Percentiles rank a stretch among this genome's conserved stretches.
phyloP scores from a whole-genome alignment of 2,329 filamentous ascomycete genomes.

The Ceratocystis alfenasii region DNA sequence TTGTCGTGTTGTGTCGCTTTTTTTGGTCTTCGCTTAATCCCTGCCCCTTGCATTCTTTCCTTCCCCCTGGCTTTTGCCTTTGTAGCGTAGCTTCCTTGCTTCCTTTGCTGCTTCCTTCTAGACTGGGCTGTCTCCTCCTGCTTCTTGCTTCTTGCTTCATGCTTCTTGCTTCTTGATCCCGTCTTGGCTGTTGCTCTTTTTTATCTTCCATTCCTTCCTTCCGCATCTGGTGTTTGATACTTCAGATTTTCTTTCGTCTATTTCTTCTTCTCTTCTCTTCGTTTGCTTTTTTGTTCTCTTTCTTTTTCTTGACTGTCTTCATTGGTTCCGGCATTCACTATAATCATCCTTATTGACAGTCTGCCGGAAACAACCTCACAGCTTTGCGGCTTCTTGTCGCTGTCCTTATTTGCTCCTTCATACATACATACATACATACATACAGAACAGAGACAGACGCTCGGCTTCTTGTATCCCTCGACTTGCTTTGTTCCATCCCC shows the following conservation, averaged over 20 bases:
- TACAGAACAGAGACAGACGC: background rate
- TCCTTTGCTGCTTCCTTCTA: background rate
- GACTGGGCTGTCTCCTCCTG: background rate
- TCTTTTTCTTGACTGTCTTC: background rate
- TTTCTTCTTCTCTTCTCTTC: background rate
- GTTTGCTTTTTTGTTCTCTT: background rate
- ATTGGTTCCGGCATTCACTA: too few relatives aligned
- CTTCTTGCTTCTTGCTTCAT: background rate
- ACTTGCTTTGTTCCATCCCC: background rate
- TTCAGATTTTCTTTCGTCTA: background rate
- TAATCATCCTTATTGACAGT: background rate
- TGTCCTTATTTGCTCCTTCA: background rate
- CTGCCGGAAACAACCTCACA: background rate
- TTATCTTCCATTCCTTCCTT: constrained; percentile 14
- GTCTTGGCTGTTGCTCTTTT: constrained; percentile 3
- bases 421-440: too few relatives aligned
- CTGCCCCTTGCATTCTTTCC: constrained; percentile 4
- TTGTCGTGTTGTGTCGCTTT: background rate
- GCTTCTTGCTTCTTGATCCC: background rate
- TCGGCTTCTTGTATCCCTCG: background rate
- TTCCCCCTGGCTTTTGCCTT: constrained; percentile 7
- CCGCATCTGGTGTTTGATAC: constrained; percentile 7
- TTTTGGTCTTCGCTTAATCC: constrained; percentile 8
- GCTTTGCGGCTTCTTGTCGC: background rate
- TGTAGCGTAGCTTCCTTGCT: background rate